phyloP scores from a whole-genome alignment of 169 alveolate species.

The Plasmodium vinckei region DNA sequence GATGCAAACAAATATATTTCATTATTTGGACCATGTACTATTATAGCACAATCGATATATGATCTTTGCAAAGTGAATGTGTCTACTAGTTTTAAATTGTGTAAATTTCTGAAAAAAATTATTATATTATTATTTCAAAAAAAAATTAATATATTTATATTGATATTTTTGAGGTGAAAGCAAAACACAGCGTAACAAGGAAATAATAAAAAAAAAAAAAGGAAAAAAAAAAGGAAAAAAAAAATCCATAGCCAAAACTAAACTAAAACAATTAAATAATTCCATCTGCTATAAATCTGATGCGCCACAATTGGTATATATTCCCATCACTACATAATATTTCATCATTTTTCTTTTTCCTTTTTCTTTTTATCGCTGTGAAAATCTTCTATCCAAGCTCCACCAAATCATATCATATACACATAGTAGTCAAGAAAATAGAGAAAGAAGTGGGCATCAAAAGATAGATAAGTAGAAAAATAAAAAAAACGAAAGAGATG shows the following conservation, averaged over 20 bases:
- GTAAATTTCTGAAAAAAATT: slow-evolving; percentile 70
- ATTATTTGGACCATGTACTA: slow-evolving; percentile 75
- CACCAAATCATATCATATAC: too few species aligned
- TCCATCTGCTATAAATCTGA: too few species aligned
- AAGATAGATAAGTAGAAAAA: background rate
- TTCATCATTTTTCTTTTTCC: too few species aligned
- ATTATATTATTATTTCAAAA: background rate
- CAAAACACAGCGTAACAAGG: background rate
- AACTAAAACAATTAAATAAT: too few species aligned
- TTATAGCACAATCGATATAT: slow-evolving; percentile 74
- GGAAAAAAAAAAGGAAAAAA: slow-evolving; percentile 3
- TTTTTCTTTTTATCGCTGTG: too few species aligned
- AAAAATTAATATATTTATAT: slow-evolving; percentile 12
- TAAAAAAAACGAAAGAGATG: background rate
- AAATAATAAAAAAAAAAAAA: slow-evolving; percentile 4
- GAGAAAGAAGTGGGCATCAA: background rate
- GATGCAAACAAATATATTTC: slow-evolving; percentile 75
- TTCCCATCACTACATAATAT: too few species aligned
- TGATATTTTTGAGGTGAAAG: background rate
- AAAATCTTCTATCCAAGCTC: too few species aligned
- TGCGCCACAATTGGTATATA: too few species aligned
- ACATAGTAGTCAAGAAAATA: too few species aligned
- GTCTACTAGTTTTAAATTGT: slow-evolving; percentile 75
- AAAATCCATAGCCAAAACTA: background rate
- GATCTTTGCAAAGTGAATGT: slow-evolving; percentile 68